Evolutionary conservation across 1,139 yeast species (phyloP).

Genomic region (Casaregolazyma suthepensis): DNA sequence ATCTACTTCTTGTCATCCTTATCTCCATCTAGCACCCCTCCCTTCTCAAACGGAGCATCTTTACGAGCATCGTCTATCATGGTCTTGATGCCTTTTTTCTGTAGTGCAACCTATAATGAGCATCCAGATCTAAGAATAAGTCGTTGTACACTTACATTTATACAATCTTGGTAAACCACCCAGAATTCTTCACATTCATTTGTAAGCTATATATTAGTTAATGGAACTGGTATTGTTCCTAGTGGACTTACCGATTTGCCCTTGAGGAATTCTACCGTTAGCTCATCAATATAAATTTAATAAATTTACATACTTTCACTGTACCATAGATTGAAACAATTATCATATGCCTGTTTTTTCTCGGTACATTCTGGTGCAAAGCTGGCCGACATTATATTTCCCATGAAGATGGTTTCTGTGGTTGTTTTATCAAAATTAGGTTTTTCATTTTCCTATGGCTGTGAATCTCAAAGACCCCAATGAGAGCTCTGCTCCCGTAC

Average conservation of each 20-base stretch:
- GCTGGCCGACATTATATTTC: conserved; percentile 68
- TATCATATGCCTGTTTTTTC: conserved; percentile 77
- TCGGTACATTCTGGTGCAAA: conserved; percentile 97
- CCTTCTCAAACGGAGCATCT: conserved; percentile 80
- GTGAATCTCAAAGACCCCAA: neutral
- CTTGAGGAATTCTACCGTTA: conserved; percentile 48
- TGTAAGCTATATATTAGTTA: conserved; percentile 9
- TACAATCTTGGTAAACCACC: conserved; percentile 81
- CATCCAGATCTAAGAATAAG: neutral
- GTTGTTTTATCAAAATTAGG: neutral
- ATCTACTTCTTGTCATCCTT: neutral
- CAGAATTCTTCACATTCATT: conserved; percentile 91
- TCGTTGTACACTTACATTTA: conserved; percentile 49
- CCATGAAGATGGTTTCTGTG: conserved; percentile 24
- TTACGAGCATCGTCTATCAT: conserved; percentile 86
- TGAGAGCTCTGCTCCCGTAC: neutral
- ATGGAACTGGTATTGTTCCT: neutral
- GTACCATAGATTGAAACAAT: conserved; percentile 92
- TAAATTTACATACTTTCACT: conserved; percentile 53
- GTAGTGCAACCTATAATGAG: conserved; percentile 43
- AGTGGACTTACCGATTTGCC: conserved; percentile 45
- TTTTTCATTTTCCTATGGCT: neutral
- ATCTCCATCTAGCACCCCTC: conserved; percentile 40
- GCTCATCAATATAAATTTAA: conserved; percentile 1
- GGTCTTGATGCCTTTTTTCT: conserved; percentile 68